A percentile compares a stretch with the other conserved stretches of the same genome.
These are phyloP conservation scores for Paraphoma chrysanthemicola DNA, from an alignment of 2,329 filamentous ascomycete species.

Conservation along the genomic window DNA sequence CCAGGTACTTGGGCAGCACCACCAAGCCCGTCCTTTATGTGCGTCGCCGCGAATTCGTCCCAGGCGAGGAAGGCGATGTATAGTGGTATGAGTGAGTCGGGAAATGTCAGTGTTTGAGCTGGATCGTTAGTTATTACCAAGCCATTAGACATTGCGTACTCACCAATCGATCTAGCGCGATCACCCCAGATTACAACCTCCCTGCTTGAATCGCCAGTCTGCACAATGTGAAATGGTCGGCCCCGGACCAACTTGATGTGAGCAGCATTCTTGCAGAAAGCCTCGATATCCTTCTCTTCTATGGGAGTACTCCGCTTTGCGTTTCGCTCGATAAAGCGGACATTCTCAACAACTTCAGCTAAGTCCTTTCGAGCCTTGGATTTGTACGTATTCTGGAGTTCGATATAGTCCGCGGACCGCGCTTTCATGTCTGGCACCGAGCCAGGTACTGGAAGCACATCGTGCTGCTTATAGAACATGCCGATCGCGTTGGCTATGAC, in stretches of 20 bases:
- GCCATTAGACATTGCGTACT: neutral
- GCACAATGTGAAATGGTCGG: slow-evolving; percentile 58
- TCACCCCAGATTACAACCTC: slow-evolving; percentile 44
- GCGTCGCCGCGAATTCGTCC: slow-evolving; percentile 54
- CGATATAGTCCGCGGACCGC: slow-evolving; percentile 85
- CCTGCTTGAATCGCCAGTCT: slow-evolving; percentile 50
- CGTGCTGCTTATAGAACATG: slow-evolving; percentile 75
- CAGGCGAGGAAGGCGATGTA: slow-evolving; percentile 61
- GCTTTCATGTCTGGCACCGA: slow-evolving; percentile 98
- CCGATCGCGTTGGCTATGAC: slow-evolving; percentile 81
- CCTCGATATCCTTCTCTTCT: slow-evolving; percentile 77
- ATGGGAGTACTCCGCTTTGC: slow-evolving; percentile 60
- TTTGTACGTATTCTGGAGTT: slow-evolving; percentile 93
- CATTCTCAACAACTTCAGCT: slow-evolving; percentile 72
- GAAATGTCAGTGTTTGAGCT: slow-evolving; percentile 50
- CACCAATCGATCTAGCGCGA: slow-evolving; percentile 61
- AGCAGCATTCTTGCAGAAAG: slow-evolving; percentile 94
- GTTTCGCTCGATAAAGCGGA: slow-evolving; percentile 63
- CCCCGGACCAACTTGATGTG: slow-evolving; percentile 88
- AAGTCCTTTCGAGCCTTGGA: slow-evolving; percentile 80
- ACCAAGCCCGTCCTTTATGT: slow-evolving; percentile 44
- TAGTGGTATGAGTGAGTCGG: slow-evolving; percentile 55
- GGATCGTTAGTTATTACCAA: neutral
- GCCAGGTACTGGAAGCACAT: slow-evolving; percentile 81
- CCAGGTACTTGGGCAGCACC: slow-evolving; percentile 48